Base-by-base conservation (phyloP, 2,329 filamentous ascomycete species). In the Cadophora luteo-olivacea region DNA sequence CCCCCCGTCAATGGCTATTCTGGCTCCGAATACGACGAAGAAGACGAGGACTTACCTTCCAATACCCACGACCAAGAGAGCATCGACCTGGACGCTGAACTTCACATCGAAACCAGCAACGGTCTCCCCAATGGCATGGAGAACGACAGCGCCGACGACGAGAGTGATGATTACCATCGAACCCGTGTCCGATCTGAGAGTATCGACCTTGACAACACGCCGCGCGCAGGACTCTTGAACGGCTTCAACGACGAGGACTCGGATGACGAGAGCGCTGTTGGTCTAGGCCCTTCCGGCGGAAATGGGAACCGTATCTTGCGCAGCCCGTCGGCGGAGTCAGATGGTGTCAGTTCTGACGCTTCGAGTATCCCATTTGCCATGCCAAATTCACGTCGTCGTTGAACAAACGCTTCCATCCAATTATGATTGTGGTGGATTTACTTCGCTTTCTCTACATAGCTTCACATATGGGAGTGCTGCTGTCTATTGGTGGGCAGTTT, bases 41-140 rank as follows among this genome's bases (percentile, higher is more conserved):
- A 64, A 22, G 61, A 51, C 16, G 41, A 60, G 7, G 66, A 64
- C 4, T 61, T 45, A 33, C 57, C 66, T 11, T 36, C 41, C 11
- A 48, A 36, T 6, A 68, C 54, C 24, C 66, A 68, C 32, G 54
- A 63, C n/a, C 51, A 62, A 51, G 65, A 41, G 22, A 64, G 61
- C 12, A 41, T 68, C 45, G 66, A 68, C 41, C 54, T 68, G 7
- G 66, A 66, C 16, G 36, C 36, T 38, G 33, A 25, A 49, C 33
- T 48, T 2, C 58, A 61, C 14, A 33, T 14, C 24, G 38, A 16
- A 6, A 55, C 65, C 22, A 32, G 22, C 6, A 64, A 68, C 22
- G 51, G 61, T 19, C 45, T 54, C 33, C 61, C 11, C 12, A n/a
- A 58, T 14, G 54, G 64, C 16, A 45, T 48, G 9, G 32, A 60